phyloP scores from a whole-genome alignment of 2,329 filamentous ascomycete species.

The Pseudogymnoascus sp. region DNA sequence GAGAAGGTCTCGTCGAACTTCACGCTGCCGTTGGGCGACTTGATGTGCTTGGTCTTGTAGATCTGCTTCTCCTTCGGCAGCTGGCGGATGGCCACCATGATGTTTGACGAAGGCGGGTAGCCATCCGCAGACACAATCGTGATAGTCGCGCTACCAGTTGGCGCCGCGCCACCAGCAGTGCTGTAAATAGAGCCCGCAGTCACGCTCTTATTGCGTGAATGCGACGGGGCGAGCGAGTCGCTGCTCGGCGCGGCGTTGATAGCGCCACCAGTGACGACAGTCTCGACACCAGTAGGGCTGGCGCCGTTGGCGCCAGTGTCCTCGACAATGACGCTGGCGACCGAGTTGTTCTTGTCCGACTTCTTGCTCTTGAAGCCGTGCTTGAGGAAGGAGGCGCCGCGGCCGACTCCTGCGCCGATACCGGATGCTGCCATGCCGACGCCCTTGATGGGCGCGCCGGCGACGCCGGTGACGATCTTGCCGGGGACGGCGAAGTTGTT shows the following conservation, averaged over 20 bases:
- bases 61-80: constrained; percentile 67
- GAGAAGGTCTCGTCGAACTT: constrained; percentile 74
- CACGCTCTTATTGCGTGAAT: constrained; percentile 46
- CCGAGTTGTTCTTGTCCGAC: constrained; percentile 33
- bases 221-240: constrained; percentile 11
- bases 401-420: constrained; percentile 67
- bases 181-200: constrained; percentile 61
- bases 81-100: constrained; percentile 69
- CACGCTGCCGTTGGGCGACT: constrained; percentile 57
- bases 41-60: constrained; percentile 88
- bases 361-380: constrained; percentile 73
- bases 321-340: constrained; percentile 39
- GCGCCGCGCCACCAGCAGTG: constrained; percentile 46
- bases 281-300: background rate
- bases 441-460: constrained; percentile 89
- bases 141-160: constrained; percentile 70
- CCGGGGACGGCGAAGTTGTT: constrained; percentile 82
- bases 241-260: constrained; percentile 13
- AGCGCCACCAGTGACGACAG: background rate
- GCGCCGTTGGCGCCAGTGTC: constrained; percentile 25
- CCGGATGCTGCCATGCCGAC: constrained; percentile 58
- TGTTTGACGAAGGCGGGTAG: constrained; percentile 66
- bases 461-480: constrained; percentile 74
- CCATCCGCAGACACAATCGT: constrained; percentile 70
- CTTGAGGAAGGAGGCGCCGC: constrained; percentile 83